Base-by-base conservation (phyloP, 2,329 filamentous ascomycete genomes). In the Cercospora zeina region DNA sequence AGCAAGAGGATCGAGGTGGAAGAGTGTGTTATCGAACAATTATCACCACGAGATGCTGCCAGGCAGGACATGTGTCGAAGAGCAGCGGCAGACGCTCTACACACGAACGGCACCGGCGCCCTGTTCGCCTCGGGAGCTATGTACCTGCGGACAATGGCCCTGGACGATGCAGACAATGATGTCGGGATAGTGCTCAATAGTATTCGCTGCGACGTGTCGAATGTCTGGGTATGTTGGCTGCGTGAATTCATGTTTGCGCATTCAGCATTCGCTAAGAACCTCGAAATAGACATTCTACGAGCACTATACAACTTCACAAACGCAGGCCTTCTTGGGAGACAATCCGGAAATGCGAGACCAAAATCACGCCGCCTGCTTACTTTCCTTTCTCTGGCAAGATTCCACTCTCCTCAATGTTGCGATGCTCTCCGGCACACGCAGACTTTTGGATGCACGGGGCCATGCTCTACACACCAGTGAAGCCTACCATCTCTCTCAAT, bases 101-200 rank as follows among this genome's bases (percentile, higher is more conserved):
- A 33, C 14, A 24, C 21, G 2, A 34, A 19, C 19, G 21, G 36
- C 6, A 3, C 21, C 8, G 37, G 36, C 11, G 36, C n/a, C 6
- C 6, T 54, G 5, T 62, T 62, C 30, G 49, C 62, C 10, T 55
- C 39, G 8, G 62, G 62, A 14, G 33, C 37, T 4, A 62, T 59
- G 59, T 55, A 55, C 3, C 11, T 58, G 6, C 47, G 50, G 9
- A 59, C 59, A 11, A 62, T 64, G 19, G 31, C 45, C 4, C 27
- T 64, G n/a, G 39, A 62, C 16, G 62, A 64, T 50, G 21, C 59
- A 4, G 54, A 55, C 19, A 64, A 64, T 24, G 34, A 34, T 4
- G 55, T 64, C 1, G 62, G 59, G 6, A 45, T 51, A 7, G 53
- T 45, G 16, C 59, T 62, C 34, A 58, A 30, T 11, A 54, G 54